Evolutionary conservation across 257 asterid species (phyloP).

Genomic region (Mentha longifolia): DNA sequence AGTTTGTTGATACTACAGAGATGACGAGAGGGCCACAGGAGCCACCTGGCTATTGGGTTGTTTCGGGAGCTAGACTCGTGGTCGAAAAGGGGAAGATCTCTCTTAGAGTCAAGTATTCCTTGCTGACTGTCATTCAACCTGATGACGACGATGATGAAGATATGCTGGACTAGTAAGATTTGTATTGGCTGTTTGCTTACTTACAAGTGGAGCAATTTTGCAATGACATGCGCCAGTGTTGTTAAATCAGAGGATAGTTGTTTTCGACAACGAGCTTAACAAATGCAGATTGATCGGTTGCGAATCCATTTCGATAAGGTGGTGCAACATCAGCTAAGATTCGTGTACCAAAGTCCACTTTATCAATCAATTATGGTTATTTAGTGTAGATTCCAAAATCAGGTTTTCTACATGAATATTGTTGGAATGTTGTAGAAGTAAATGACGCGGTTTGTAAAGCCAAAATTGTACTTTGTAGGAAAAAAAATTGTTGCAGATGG

Average conservation of each 20-base stretch:
- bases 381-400: constrained; percentile 30
- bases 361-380: background rate
- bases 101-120: constrained; percentile 76
- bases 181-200: constrained; percentile 25
- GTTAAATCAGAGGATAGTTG: constrained; percentile 1
- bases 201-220: constrained; percentile 9
- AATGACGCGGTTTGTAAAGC: background rate
- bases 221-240: background rate
- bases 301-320: background rate
- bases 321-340: constrained; percentile 16
- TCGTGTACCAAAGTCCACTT: background rate
- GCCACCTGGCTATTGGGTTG: constrained; percentile 97
- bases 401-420: constrained; percentile 18
- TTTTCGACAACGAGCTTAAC: background rate
- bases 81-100: constrained; percentile 93
- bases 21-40: constrained; percentile 97
- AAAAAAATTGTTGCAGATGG: background rate
- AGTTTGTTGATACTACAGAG: constrained; percentile 82
- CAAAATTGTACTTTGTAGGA: constrained; percentile 11
- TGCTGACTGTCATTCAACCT: constrained; percentile 71
- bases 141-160: constrained; percentile 83
- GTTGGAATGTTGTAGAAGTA: constrained; percentile 9
- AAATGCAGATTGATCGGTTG: background rate
- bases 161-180: constrained; percentile 44
- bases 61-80: constrained; percentile 90